Evolutionary conservation across 169 alveolate genomes (phyloP), one percentile per base, ranked within the genome.

Genomic region (Eimeria sp.): DNA sequence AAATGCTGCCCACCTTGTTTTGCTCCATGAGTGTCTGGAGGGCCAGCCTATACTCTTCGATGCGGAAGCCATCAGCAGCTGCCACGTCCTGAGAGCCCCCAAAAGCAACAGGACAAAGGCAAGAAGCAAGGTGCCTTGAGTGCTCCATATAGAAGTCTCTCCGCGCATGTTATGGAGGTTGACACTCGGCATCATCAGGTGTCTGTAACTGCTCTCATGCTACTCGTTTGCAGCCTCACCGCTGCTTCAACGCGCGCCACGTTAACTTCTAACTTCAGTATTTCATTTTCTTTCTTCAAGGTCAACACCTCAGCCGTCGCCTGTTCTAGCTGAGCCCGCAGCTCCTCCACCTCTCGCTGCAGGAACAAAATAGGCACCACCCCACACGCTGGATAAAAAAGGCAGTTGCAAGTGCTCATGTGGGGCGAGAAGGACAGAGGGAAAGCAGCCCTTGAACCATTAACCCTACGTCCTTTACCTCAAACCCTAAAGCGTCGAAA

Each of bases 161-260:
- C 40, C 40, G 40, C 2, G 40, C 40, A 34, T 34, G 40, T 34
- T 34, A 34, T 34, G 40, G 40, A 34, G 40, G 40, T 34, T 34
- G 40, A 0, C 40, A 54, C 61, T 54, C 2, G 70, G 27, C n/a
- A 11, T 4, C n/a, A 13, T 4, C n/a, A 18, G n/a, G 70, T 61
- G n/a, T 18, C n/a, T 65, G 70, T 14, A 40, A 3, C 34, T 65
- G 75, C 75, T 65, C 43, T 20, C 20, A 14, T 65, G 75, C 75
- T 65, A 65, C 47, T 16, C 47, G 34, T 45, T 25, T 82, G 90
- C 73, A 2, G 22, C 11, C 92, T 86, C 80, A 86, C 92, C 47
- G 92, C 92, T 58, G 78, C 78, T 40, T 86, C 92, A 22, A 57
- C 92, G 18, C 92, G 58, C 54, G 92, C 92, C n/a, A 93, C 96